phyloP scores from a whole-genome alignment of 768 basidiomycete species.

The Auricularia sp. region DNA sequence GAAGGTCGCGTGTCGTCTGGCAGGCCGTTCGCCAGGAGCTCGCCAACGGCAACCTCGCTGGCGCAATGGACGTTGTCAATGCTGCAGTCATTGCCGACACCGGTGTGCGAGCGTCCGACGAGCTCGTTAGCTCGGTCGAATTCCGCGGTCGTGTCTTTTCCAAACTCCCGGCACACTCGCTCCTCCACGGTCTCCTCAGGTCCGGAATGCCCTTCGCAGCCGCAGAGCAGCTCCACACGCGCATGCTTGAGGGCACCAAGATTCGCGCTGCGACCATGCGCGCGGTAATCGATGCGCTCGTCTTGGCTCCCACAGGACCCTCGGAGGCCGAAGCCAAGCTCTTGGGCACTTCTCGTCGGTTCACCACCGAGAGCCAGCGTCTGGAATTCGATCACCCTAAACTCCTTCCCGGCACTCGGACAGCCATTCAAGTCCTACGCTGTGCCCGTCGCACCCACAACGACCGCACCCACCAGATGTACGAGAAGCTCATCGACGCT shows the following conservation, averaged over 20 bases:
- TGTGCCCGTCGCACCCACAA: slow-evolving; percentile 46
- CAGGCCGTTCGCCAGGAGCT: not conserved
- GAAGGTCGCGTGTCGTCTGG: not conserved
- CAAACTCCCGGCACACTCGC: slow-evolving; percentile 29
- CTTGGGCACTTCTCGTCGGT: slow-evolving; percentile 10
- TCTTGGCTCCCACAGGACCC: not conserved
- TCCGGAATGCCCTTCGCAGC: slow-evolving; percentile 39
- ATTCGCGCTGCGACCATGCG: slow-evolving; percentile 44
- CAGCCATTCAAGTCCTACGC: slow-evolving; percentile 44
- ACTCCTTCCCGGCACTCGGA: slow-evolving; percentile 27
- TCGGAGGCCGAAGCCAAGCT: not conserved
- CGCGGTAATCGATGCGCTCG: slow-evolving; percentile 26
- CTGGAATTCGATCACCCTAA: slow-evolving; percentile 9
- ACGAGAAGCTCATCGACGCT: slow-evolving; percentile 47
- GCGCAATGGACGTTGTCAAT: not conserved
- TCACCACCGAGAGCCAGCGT: slow-evolving; percentile 11
- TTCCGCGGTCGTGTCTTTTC: not conserved
- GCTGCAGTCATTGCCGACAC: not conserved
- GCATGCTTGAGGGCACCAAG: slow-evolving; percentile 46
- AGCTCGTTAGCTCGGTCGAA: not conserved
- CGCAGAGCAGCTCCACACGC: slow-evolving; percentile 34
- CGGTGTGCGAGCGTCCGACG: not conserved
- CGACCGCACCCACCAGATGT: slow-evolving; percentile 49
- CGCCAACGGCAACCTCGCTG: not conserved
- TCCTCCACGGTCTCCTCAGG: slow-evolving; percentile 58